Evolutionary conservation across 2,329 filamentous ascomycete species (phyloP).

Genomic region (Colletotrichum filicis): DNA sequence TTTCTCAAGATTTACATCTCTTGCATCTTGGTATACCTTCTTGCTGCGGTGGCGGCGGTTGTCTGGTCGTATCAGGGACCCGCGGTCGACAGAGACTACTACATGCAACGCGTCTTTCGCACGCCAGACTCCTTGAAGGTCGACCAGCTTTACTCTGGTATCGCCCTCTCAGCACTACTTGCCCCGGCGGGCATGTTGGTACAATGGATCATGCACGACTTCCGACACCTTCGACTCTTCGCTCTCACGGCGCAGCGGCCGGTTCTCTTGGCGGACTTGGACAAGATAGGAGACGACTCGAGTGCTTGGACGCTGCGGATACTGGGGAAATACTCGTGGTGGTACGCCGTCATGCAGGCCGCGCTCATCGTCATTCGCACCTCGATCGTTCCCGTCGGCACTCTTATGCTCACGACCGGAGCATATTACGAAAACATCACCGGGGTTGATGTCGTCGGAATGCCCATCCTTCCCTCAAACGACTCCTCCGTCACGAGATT

Average conservation of each 20-base stretch:
- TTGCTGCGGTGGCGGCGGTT: slow-evolving; percentile 7
- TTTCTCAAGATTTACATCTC: slow-evolving; percentile 12
- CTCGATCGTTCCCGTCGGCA: slow-evolving; percentile 19
- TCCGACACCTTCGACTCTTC: slow-evolving; percentile 19
- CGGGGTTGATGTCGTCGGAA: background rate
- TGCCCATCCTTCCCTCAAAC: background rate
- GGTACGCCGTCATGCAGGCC: slow-evolving; percentile 22
- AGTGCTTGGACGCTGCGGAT: slow-evolving; percentile 11
- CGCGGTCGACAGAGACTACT: background rate
- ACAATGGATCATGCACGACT: slow-evolving; percentile 27
- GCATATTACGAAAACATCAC: background rate
- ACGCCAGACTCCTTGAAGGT: slow-evolving; percentile 13
- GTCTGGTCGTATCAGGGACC: slow-evolving; percentile 22
- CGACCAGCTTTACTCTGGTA: slow-evolving; percentile 24
- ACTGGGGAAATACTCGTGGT: slow-evolving; percentile 13
- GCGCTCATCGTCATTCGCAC: slow-evolving; percentile 15
- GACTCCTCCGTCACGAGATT: background rate
- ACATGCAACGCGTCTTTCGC: slow-evolving; percentile 13
- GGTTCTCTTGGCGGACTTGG: slow-evolving; percentile 5
- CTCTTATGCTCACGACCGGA: slow-evolving; percentile 15
- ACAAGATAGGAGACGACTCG: slow-evolving; percentile 21
- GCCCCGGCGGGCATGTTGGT: slow-evolving; percentile 26
- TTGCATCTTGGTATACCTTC: slow-evolving; percentile 6
- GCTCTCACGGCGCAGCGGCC: slow-evolving; percentile 18
- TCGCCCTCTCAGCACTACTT: slow-evolving; percentile 14